phyloP scores from a whole-genome alignment of 129 eudicot species.

The Lactuca saligna region DNA sequence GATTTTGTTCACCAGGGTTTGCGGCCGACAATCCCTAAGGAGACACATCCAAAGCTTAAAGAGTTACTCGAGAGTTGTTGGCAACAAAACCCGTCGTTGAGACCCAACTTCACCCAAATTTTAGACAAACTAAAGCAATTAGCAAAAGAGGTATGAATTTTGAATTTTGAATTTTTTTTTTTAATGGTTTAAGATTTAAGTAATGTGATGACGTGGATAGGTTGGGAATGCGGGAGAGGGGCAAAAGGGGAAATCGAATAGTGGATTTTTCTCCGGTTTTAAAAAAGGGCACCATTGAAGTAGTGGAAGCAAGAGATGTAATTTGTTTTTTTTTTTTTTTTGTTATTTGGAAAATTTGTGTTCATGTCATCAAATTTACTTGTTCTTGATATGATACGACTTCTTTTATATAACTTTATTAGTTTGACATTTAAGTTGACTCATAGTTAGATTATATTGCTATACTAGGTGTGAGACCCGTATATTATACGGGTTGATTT shows the following conservation, averaged over 20 bases:
- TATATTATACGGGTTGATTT: too few species aligned
- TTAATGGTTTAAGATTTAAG: neutral
- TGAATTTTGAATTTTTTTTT: neutral
- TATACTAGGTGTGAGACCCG: too few species aligned
- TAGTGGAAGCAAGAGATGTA: conserved; percentile 3
- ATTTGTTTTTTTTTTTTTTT: conserved; percentile 12
- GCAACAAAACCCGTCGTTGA: conserved; percentile 57
- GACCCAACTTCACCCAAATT: conserved; percentile 66
- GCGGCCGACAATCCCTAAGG: conserved; percentile 67
- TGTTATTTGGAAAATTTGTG: conserved; percentile 18
- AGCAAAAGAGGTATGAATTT: conserved; percentile 51
- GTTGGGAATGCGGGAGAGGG: conserved; percentile 55
- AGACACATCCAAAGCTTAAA: conserved; percentile 58
- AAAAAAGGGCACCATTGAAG: conserved; percentile 48
- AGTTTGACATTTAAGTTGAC: neutral
- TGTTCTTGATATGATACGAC: conserved; percentile 11
- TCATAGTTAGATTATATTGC: neutral
- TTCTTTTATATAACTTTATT: conserved; percentile 1
- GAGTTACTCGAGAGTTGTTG: conserved; percentile 65
- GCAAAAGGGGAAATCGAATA: conserved; percentile 49
- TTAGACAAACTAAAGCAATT: conserved; percentile 45
- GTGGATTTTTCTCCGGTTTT: conserved; percentile 51
- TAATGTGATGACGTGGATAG: conserved; percentile 31
- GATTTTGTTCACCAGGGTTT: conserved; percentile 42
- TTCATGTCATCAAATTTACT: conserved; percentile 9